Percentiles rank a stretch among this genome's conserved stretches.
phyloP scores from a whole-genome alignment of 495 filamentous ascomycete species.

The Aspergillus nidulans region DNA sequence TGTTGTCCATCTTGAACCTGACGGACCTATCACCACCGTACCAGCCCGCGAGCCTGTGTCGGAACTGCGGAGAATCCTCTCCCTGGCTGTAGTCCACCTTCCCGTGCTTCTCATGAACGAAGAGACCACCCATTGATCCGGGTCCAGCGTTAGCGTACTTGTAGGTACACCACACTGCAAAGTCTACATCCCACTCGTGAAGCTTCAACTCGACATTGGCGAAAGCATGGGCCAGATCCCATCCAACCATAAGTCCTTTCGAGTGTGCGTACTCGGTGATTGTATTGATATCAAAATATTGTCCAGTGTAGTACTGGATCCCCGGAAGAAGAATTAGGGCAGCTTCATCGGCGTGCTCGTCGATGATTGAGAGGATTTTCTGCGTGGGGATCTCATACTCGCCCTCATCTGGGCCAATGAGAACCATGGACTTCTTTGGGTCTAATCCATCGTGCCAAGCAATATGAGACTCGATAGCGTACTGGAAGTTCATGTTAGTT shows the following conservation, averaged over 20 bases:
- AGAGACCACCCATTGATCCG: conserved; percentile 79
- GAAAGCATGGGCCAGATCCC: conserved; percentile 92
- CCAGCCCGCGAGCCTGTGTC: conserved; percentile 72
- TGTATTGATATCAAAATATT: conserved; percentile 77
- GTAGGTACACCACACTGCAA: conserved; percentile 93
- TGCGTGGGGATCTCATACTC: conserved; percentile 57
- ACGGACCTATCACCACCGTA: conserved; percentile 78
- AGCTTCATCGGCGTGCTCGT: conserved; percentile 65
- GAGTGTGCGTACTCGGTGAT: conserved; percentile 79
- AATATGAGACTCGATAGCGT: conserved; percentile 87
- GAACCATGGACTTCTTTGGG: conserved; percentile 66
- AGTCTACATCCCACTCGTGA: conserved; percentile 93
- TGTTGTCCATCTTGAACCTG: conserved; percentile 75
- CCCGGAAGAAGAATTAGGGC: conserved; percentile 83
- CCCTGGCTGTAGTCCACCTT: conserved; percentile 44
- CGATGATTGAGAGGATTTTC: conserved; percentile 72
- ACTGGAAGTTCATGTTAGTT: conserved; percentile 44
- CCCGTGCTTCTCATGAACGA: conserved; percentile 75
- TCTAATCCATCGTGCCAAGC: conserved; percentile 63
- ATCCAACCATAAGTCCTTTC: conserved; percentile 75
- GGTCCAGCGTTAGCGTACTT: conserved; percentile 94
- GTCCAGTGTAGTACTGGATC: conserved; percentile 94
- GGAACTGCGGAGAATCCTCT: conserved; percentile 42
- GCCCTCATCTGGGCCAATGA: conserved; percentile 59
- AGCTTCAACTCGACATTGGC: conserved; percentile 83